Percentiles rank a stretch among this genome's conserved stretches.
These are phyloP conservation scores for Acarospora socialis DNA, from an alignment of 2,329 filamentous ascomycete genomes.

Conservation along the genomic window DNA sequence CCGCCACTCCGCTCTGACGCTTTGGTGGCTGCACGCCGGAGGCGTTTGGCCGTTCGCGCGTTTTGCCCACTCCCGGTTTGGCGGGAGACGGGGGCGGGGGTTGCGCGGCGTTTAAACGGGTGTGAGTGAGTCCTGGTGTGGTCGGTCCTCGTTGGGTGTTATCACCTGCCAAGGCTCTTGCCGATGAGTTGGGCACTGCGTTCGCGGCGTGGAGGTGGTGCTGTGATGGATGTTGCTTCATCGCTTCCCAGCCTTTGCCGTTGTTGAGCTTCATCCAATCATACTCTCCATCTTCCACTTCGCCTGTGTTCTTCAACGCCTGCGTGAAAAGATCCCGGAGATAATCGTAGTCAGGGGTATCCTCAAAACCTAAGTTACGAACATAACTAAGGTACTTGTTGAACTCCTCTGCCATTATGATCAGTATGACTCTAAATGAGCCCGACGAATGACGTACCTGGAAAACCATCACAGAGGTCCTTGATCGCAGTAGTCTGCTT, in stretches of 20 bases:
- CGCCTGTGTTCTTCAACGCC: slow-evolving; percentile 82
- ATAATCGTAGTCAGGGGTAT: slow-evolving; percentile 97
- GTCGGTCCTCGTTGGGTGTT: slow-evolving; percentile 47
- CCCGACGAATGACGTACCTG: slow-evolving; percentile 37
- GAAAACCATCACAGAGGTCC: slow-evolving; percentile 90
- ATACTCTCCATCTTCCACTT: slow-evolving; percentile 95
- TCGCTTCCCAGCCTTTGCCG: slow-evolving; percentile 80
- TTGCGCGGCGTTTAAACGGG: slow-evolving; percentile 89
- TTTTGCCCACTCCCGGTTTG: slow-evolving; percentile 62
- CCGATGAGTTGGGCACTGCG: slow-evolving; percentile 63
- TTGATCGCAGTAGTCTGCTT: slow-evolving; percentile 97
- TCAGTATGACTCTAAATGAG: slow-evolving; percentile 18
- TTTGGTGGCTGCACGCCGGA: slow-evolving; percentile 59
- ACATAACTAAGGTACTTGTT: slow-evolving; percentile 96
- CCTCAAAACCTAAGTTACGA: slow-evolving; percentile 93
- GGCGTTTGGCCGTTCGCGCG: slow-evolving; percentile 58
- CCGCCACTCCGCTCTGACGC: slow-evolving; percentile 57
- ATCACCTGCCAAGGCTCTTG: slow-evolving; percentile 64
- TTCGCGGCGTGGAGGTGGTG: slow-evolving; percentile 70
- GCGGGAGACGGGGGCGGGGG: slow-evolving; percentile 76
- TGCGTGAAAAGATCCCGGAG: slow-evolving; percentile 92
- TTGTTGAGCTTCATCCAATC: slow-evolving; percentile 99
- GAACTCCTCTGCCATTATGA: slow-evolving; percentile 56
- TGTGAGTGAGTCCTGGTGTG: slow-evolving; percentile 55
- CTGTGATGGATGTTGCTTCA: slow-evolving; percentile 54